phyloP scores from a whole-genome alignment of 345 rosid genomes.

The Leavenworthia alabamica region DNA sequence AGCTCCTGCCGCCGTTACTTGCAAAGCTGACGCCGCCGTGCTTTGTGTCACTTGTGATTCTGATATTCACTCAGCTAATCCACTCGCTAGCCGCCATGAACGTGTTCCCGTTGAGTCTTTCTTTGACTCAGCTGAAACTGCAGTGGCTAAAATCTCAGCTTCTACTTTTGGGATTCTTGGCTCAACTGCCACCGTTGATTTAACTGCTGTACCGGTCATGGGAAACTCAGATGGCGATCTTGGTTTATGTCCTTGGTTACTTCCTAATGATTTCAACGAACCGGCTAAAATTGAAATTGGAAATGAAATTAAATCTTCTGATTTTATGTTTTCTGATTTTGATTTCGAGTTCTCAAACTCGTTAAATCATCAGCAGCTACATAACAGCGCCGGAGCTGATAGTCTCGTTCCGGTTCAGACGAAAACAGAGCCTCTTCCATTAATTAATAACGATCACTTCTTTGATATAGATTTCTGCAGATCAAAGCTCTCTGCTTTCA shows the following conservation, averaged over 20 bases:
- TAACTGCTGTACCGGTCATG: conserved; percentile 31
- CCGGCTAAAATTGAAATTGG: conserved; percentile 27
- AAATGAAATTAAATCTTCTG: conserved; percentile 30
- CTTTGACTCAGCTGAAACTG: conserved; percentile 39
- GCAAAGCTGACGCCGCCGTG: conserved; percentile 92
- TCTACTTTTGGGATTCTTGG: conserved; percentile 39
- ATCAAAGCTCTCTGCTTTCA: conserved; percentile 49
- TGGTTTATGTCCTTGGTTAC: conserved; percentile 33
- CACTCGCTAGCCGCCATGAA: conserved; percentile 83
- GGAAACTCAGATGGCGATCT: conserved; percentile 32
- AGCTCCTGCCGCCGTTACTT: conserved; percentile 89
- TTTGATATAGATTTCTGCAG: conserved; percentile 52
- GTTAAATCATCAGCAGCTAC: conserved; percentile 34
- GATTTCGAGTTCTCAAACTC: conserved; percentile 49
- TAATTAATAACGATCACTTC: conserved; percentile 37
- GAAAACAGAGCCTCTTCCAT: conserved; percentile 33
- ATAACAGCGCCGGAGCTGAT: conserved; percentile 45
- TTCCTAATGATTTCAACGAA: conserved; percentile 29
- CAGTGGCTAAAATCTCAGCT: conserved; percentile 33
- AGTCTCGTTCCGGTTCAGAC: conserved; percentile 76
- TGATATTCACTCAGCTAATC: conserved; percentile 91
- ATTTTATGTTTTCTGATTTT: conserved; percentile 40
- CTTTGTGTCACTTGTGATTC: conserved; percentile 81
- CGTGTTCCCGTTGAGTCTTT: conserved; percentile 70
- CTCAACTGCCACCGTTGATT: conserved; percentile 35